phyloP scores from a whole-genome alignment of 73 alveolate species.

The Effrenium voratum region DNA sequence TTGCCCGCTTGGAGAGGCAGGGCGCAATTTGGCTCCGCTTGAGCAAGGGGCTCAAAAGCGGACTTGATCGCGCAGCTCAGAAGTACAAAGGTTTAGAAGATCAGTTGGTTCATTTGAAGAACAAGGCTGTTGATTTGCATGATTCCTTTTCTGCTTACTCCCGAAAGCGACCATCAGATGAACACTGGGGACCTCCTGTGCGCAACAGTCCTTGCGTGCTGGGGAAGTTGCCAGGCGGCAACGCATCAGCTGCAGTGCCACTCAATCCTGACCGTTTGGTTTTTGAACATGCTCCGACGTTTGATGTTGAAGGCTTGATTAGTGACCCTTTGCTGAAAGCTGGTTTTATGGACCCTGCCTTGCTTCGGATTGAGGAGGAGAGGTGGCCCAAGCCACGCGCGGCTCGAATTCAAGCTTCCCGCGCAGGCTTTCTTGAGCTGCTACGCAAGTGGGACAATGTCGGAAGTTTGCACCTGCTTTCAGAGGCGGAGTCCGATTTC shows the following conservation, averaged over 20 bases:
- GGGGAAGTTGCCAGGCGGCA: too few relatives aligned
- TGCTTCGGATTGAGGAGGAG: not conserved
- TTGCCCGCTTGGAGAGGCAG: not conserved
- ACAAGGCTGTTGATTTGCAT: too few relatives aligned
- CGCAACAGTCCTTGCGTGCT: too few relatives aligned
- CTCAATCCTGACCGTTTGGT: not conserved
- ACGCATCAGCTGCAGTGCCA: too few relatives aligned
- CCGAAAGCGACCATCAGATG: not conserved
- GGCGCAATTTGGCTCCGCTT: slow-evolving; percentile 2
- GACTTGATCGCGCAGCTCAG: not conserved
- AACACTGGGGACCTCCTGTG: too few relatives aligned
- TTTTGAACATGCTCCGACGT: not conserved
- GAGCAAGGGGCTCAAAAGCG: not conserved
- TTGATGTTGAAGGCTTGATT: not conserved
- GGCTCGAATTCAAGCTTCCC: not conserved
- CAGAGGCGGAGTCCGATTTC: not conserved
- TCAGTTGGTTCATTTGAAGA: too few relatives aligned
- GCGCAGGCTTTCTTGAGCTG: not conserved
- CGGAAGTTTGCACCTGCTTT: not conserved
- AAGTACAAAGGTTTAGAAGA: not conserved
- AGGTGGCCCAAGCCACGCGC: not conserved
- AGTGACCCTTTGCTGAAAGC: not conserved
- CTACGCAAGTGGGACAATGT: slow-evolving; percentile 13
- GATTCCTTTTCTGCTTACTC: too few relatives aligned
- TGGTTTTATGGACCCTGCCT: not conserved